Base-by-base conservation (phyloP, 139 green algal species). In the Pycnococcus provasolii region DNA sequence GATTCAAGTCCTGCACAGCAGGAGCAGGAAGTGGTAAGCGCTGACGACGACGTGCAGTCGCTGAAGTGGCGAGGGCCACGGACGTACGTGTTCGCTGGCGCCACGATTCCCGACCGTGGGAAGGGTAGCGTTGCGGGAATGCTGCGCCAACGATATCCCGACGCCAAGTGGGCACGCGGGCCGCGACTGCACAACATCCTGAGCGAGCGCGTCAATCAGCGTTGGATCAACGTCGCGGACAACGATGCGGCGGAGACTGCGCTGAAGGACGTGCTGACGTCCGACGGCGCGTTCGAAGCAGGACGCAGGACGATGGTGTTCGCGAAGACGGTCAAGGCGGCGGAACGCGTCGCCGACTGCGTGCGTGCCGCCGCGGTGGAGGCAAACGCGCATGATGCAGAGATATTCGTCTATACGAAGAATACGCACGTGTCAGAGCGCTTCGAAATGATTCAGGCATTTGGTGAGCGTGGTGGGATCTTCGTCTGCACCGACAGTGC, bases 1-100 rank as follows among this genome's bases (percentile, higher is more conserved):
- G 26, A 26, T 26, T 26, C 26, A 26, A 26, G 26, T 26, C 26
- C 26, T 26, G 26, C 26, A 26, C 26, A 26, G 26, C 26, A 26
- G 26, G 26, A 26, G 26, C 26, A 26, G 26, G 26, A 26, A 26
- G 26, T 26, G 26, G 26, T 26, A 26, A 26, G 26, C 26, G 78
- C 95, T 40, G 83, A 77, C 2, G 88, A 95, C 64, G 85, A 94
- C 4, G 68, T 95, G 9, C 84, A 82, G 63, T 42, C 48, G 71
- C 42, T 66, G 42, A 42, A 66, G 40, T 4, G 3, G 39, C 42
- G 6, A 1, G 1, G 1, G 42, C 42, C 41, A 51, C 67, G 4
- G 26, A 26, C 26, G 62, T 75, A 75, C 69, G 39, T 75, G 5
- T 75, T 75, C 53, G 60, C 62, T 3, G 69, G 55, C 42, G 69